phyloP scores from a whole-genome alignment of 2,329 filamentous ascomycete genomes.

The Thielaviopsis ethacetica region DNA sequence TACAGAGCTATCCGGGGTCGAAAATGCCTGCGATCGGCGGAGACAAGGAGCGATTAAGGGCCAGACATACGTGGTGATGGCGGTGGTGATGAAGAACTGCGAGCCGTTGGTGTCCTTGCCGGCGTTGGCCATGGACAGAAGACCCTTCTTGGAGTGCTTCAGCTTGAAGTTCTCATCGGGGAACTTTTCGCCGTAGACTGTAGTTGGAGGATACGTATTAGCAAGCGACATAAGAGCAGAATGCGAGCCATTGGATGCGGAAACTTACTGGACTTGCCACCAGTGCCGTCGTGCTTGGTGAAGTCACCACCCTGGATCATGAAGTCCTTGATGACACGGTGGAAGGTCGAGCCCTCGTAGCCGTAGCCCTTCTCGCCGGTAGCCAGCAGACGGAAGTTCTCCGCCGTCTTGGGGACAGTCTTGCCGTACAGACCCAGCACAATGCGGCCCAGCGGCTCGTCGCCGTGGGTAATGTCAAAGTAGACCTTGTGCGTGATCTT shows the following conservation, averaged over 20 bases:
- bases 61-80: slow-evolving; percentile 48
- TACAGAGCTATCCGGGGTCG: neutral
- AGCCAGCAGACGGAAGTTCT: slow-evolving; percentile 65
- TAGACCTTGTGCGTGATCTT: slow-evolving; percentile 95
- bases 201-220: neutral
- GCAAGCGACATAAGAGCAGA: neutral
- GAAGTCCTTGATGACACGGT: slow-evolving; percentile 80
- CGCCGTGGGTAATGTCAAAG: slow-evolving; percentile 69
- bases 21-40: neutral
- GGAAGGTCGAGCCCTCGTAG: slow-evolving; percentile 68
- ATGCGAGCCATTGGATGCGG: neutral
- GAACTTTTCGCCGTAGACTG: slow-evolving; percentile 72
- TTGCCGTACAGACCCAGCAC: slow-evolving; percentile 76
- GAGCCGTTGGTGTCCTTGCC: slow-evolving; percentile 77
- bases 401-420: slow-evolving; percentile 60
- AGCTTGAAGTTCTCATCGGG: slow-evolving; percentile 90
- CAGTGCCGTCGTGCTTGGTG: slow-evolving; percentile 65
- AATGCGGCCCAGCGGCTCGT: slow-evolving; percentile 55
- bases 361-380: slow-evolving; percentile 78
- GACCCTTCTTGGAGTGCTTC: slow-evolving; percentile 73
- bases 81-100: slow-evolving; percentile 84
- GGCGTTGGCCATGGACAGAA: slow-evolving; percentile 74
- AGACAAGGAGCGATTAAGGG: too few relatives aligned
- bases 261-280: slow-evolving; percentile 64
- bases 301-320: slow-evolving; percentile 91